These are phyloP conservation scores for Hirschioporus abietinus DNA, from an alignment of 768 basidiomycete genomes.

Conservation along the genomic window DNA sequence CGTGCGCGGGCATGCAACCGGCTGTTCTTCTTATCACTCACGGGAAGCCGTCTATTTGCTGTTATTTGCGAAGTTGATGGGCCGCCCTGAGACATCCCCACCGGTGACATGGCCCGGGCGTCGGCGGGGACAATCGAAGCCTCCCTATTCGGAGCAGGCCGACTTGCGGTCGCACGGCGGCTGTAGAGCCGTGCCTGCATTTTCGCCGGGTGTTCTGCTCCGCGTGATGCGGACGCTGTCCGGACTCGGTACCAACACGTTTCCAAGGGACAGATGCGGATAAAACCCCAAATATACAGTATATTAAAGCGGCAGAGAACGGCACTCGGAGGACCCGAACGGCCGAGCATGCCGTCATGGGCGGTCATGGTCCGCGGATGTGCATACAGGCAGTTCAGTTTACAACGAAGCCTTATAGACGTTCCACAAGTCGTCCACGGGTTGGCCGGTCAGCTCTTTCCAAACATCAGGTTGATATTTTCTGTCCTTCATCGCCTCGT, in stretches of 20 bases:
- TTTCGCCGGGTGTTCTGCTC: background rate
- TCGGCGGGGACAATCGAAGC: background rate
- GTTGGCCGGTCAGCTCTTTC: constrained; percentile 43
- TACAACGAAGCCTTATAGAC: constrained; percentile 30
- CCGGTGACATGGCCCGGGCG: background rate
- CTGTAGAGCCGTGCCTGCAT: background rate
- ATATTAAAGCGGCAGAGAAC: background rate
- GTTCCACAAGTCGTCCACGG: constrained; percentile 53
- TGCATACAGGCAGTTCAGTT: background rate
- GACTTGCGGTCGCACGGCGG: background rate
- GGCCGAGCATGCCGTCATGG: background rate
- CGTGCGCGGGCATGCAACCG: background rate
- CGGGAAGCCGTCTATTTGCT: background rate
- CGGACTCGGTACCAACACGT: background rate
- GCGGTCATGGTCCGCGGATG: background rate
- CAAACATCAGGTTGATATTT: constrained; percentile 51
- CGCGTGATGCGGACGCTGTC: background rate
- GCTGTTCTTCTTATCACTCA: background rate
- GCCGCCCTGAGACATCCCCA: background rate
- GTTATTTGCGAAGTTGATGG: background rate
- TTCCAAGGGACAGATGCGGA: background rate
- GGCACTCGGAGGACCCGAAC: background rate
- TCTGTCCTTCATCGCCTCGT: constrained; percentile 42
- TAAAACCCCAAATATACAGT: background rate
- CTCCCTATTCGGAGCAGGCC: background rate